Percentiles rank a stretch among this genome's conserved stretches.
phyloP scores from a whole-genome alignment of 768 basidiomycete genomes.

The Artomyces pyxidatus region DNA sequence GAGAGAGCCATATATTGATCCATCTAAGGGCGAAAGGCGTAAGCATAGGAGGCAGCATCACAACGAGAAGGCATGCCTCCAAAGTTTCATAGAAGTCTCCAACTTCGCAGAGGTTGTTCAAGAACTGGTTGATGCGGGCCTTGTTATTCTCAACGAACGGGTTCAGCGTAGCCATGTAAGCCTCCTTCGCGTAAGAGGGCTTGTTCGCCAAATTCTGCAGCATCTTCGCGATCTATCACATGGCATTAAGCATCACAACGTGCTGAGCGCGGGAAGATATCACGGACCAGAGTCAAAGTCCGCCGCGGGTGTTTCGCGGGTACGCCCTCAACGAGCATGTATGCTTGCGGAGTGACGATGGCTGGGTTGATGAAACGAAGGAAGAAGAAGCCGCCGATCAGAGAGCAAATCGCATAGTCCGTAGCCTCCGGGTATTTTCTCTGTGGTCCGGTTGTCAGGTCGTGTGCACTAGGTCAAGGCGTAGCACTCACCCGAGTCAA shows the following conservation, averaged over 20 bases:
- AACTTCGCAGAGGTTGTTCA: slow-evolving; percentile 95
- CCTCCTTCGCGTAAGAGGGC: slow-evolving; percentile 95
- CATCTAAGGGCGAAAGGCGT: slow-evolving; percentile 50
- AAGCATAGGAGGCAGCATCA: neutral
- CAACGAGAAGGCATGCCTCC: slow-evolving; percentile 50
- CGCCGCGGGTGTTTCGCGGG: slow-evolving; percentile 97
- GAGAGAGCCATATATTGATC: slow-evolving; percentile 99
- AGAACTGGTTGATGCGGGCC: slow-evolving; percentile 92
- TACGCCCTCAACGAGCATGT: slow-evolving; percentile 97
- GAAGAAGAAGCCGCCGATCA: slow-evolving; percentile 99
- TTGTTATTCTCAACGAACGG: slow-evolving; percentile 99
- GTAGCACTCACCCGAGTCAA: slow-evolving; percentile 69
- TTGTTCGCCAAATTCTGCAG: slow-evolving; percentile 98
- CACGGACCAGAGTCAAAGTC: slow-evolving; percentile 77
- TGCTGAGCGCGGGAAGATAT: neutral
- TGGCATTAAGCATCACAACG: neutral
- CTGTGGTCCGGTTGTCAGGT: slow-evolving; percentile 33
- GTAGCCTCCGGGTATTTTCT: slow-evolving; percentile 98
- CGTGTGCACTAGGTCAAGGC: neutral
- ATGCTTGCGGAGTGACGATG: slow-evolving; percentile 97
- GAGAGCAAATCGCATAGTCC: slow-evolving; percentile 95
- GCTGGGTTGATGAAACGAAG: slow-evolving; percentile 99
- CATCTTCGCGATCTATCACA: slow-evolving; percentile 95
- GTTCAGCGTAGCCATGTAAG: slow-evolving; percentile 97
- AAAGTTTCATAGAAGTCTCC: slow-evolving; percentile 99